Base-by-base conservation (phyloP, 2,329 filamentous ascomycete genomes). In the Aspergillus pseudoterreus region DNA sequence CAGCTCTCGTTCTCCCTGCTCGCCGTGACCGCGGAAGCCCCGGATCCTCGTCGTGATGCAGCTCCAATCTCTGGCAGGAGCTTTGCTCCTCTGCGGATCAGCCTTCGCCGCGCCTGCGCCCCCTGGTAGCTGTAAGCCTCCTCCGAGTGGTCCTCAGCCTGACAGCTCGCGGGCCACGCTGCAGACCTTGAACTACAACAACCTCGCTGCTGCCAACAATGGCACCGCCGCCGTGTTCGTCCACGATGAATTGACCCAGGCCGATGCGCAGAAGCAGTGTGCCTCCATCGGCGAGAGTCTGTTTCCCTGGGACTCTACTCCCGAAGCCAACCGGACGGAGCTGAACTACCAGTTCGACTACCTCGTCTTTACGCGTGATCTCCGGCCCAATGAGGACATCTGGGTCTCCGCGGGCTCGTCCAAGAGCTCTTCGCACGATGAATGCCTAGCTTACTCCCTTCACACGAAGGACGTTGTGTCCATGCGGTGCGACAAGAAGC, bases 311-410 rank as follows among this genome's bases (percentile, higher is more conserved):
- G n/a, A 46, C 10, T 19, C 38, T 14, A 49, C 42, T 4, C 36
- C 54, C 30, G 43, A 49, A 3, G 33, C 43, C 19, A 58, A 51
- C 15, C 52, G 54, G 39, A 55, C 51, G 17, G 57, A 64, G 47
- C 19, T 64, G 14, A 51, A 55, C 24, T 61, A 64, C 43, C 61
- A 64, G 39, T 51, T 64, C 14, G 54, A 62, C 35, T 64, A 64
- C 36, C 60, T 64, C 4, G 50, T 54, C 30, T 61, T 56, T 35
- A 17, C 50, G 2, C 39, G 51, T 2, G 52, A 58, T 27, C 30
- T 64, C 32, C 50, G 24, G 27, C 15, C 6, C 2, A 33, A 56
- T 17, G 54, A 48, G 15, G 38, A 39, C 6, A 22, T 64, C 10
- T 64, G 62, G 62, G 24, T 63, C 11, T 52, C 22, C 22, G 6